Evolutionary conservation across 139 green algal species (phyloP), one percentile per base, ranked within the genome.

Genomic region (Chlorella sp.): DNA sequence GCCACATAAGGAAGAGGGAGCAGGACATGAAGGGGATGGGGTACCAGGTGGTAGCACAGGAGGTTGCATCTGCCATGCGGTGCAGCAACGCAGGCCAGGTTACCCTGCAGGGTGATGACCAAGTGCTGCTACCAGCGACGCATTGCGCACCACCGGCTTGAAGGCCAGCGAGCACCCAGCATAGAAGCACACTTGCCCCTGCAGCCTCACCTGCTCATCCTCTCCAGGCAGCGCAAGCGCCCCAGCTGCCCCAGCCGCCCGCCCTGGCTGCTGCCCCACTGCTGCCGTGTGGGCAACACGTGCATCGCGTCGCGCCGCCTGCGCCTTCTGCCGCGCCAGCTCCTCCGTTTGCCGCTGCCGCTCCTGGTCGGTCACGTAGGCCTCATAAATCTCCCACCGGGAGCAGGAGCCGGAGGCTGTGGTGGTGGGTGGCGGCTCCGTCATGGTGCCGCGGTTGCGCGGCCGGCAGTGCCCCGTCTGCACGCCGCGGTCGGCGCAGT

Each of bases 331-430:
- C 83, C 95, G 95, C 7, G 88, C 83, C 9, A 87, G 62, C 85
- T 97, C 94, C 57, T 96, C 92, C 34, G 93, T 70, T n/a, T 85
- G 26, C 64, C 88, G 87, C 83, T 96, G 91, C 7, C 90, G 86
- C 74, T 96, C 93, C 82, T 96, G 91, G 85, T 98, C 95, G 78
- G 91, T 88, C 65, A 95, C 88, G 89, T 99, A 99, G 38, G 95
- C 95, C 65, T 99, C 96, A 80, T 96, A 98, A n/a, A 98, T 98
- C 51, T 95, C 94, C 88, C 89, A 97, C 85, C 96, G 92, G 12
- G 87, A 94, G 88, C 92, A 96, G 15, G 89, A 92, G 23, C 95
- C 95, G 56, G 88, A 88, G 0, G 93, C 82, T 11, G 87, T 91
- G 0, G 86, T 80, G 30, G 91, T 94, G 20, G 92, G 92, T 0